Evolutionary conservation across 164 flowering plant species (phyloP), one percentile per base, ranked within the genome.

Genomic region (Aristolochia contorta): DNA sequence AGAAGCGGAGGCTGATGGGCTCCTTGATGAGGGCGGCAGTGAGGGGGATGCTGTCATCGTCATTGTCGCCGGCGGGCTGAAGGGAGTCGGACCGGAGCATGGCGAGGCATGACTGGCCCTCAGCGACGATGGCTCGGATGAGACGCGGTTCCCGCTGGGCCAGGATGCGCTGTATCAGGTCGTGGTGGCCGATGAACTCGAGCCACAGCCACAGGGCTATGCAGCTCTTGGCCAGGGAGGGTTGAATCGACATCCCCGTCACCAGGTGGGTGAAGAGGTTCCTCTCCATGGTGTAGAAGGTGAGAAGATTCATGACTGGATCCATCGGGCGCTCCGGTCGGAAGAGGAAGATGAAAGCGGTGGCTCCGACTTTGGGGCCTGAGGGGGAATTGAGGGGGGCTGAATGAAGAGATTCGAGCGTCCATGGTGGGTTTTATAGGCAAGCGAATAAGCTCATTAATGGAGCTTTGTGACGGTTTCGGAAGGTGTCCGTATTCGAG

Each of bases 141-240:
- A n/a, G 12, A 2, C 20, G 41, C 21, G 8, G 46, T 20, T 30
- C 59, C 7, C 8, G 3, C 16, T 25, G 22, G 19, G 59, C 16
- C 18, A 4, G 32, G 3, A 56, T n/a, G 18, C 46, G 41, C 18
- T 18, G 19, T 14, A 32, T 14, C 0, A 56, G 46, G n/a, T 56
- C 59, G 14, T 30, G 22, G 22, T 56, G 22, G 21, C 59, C 59
- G 46, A 56, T 56, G 59, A 37, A 56, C 22, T 56, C 59, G 41
- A 56, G 27, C 59, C 59, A 56, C 22, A 56, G 22, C 59, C 59
- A 56, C 20, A 56, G 46, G 30, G 59, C 59, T 3, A 56, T 56
- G 6, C 9, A 20, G 12, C 37, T 32, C 59, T 30, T 33, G 59
- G 59, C 59, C n/a, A 32, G 7, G 13, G 27, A 33, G 19, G 59